phyloP scores from a whole-genome alignment of 495 filamentous ascomycete genomes.

The Penicillium dipodomyicola region DNA sequence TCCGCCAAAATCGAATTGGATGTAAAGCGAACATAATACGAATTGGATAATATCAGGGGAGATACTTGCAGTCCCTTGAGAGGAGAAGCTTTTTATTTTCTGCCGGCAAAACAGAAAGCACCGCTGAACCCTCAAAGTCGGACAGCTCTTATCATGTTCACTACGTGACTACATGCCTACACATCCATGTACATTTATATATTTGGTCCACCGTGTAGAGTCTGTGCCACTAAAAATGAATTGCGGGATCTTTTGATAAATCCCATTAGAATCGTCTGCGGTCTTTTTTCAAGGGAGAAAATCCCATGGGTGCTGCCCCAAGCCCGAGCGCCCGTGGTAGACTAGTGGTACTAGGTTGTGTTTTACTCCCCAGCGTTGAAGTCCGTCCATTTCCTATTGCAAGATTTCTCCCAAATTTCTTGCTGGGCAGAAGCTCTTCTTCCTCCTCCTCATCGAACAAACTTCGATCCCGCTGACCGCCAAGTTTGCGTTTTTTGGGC shows the following conservation, averaged over 20 bases:
- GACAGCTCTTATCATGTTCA: background rate
- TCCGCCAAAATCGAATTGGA: constrained; percentile 6
- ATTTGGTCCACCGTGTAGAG: background rate
- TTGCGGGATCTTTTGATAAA: background rate
- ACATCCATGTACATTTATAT: background rate
- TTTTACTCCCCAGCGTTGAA: constrained; percentile 16
- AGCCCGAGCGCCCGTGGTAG: constrained; percentile 23
- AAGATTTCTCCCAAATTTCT: constrained; percentile 35
- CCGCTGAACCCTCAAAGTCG: background rate
- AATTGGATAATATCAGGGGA: background rate
- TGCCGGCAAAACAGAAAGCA: constrained; percentile 13
- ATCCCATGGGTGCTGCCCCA: constrained; percentile 46
- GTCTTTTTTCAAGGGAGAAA: constrained; percentile 82
- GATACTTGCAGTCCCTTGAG: background rate
- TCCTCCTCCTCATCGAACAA: constrained; percentile 78
- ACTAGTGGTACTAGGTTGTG: constrained; percentile 21
- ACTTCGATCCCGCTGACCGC: constrained; percentile 57
- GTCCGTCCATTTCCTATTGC: constrained; percentile 22
- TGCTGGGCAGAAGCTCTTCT: constrained; percentile 24
- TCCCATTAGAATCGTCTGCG: constrained; percentile 45
- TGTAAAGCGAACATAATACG: constrained; percentile 12
- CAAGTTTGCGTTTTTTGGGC: constrained; percentile 75
- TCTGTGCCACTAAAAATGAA: background rate
- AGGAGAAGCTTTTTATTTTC: constrained; percentile 6
- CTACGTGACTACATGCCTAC: background rate